Evolutionary conservation across 495 filamentous ascomycete genomes (phyloP), one percentile per base, ranked within the genome.

Genomic region (Amphirosellinia nigrospora): DNA sequence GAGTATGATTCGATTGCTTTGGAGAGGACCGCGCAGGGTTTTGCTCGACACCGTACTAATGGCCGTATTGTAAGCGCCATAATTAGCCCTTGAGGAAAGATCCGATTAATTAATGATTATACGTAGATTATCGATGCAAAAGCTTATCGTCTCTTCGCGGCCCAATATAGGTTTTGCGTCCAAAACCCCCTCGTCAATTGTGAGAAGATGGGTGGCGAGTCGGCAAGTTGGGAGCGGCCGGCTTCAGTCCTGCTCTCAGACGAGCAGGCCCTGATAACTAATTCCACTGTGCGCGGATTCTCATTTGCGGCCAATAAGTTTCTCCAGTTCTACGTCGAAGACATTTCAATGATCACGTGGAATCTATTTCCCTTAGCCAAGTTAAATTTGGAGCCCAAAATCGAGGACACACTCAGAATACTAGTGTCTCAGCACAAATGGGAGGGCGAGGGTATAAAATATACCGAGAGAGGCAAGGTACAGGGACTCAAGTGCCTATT

Each of bases 321-420:
- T 55, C 61, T 82, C 6, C 72, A 80, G 71, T 79, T 82, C 50
- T 77, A 73, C 34, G 72, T 78, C 10, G 74, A 81, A 43, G 60
- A 76, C 0, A 39, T 82, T 9, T 7, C 39, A 2, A 71, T 77
- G 8, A 74, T 82, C 19, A 62, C 76, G 58, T 79, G 77, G 77
- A 76, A 80, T 66, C 58, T 68, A 0, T 34, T 46, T 19, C 79
- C 78, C 39, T 91, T 91, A 66, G 83, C 87, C 7, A 78, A 83
- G 0, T 76, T 92, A 0, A 86, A 90, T 9, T 79, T 91, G 2
- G 81, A 87, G 2, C 46, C 74, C 4, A 74, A 76, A 8, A 81
- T 84, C 60, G 89, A 88, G 73, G 81, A 84, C 43, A 81, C 88
- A 1, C 79, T 90, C 15, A 77, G 82, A 70, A 83, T 86, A 2